Conservation (phyloP, 352 stramenopile genomes). For the Pythium biforme region DNA sequence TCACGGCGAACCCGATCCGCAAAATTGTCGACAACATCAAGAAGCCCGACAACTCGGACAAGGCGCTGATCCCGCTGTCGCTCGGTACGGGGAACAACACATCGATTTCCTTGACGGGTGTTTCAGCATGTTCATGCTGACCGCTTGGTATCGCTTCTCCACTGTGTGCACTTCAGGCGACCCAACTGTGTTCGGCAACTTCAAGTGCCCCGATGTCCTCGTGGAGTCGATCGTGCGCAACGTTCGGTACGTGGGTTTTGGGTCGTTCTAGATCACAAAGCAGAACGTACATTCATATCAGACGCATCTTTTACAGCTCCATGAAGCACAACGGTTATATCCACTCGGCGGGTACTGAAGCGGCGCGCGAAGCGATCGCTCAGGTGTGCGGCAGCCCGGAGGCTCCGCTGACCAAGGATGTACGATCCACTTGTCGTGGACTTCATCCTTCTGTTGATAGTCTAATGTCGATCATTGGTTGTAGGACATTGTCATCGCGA, state of each 20-base stretch:
- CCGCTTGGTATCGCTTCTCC: background rate
- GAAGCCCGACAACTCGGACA: constrained; percentile 81
- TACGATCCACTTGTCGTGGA: constrained; percentile 9
- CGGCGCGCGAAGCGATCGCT: constrained; percentile 89
- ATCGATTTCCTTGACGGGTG: background rate
- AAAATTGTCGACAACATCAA: constrained; percentile 96
- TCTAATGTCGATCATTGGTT: background rate
- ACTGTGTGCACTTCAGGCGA: constrained; percentile 55
- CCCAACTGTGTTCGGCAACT: constrained; percentile 92
- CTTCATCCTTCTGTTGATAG: background rate
- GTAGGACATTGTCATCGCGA: constrained; percentile 92
- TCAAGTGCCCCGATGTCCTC: constrained; percentile 88
- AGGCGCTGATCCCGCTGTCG: constrained; percentile 91
- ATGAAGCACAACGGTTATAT: constrained; percentile 92
- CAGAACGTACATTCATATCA: background rate
- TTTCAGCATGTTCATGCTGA: background rate
- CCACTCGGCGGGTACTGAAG: constrained; percentile 86
- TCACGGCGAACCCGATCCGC: constrained; percentile 90
- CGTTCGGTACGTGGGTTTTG: constrained; percentile 32
- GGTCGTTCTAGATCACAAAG: background rate
- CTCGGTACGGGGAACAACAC: constrained; percentile 50
- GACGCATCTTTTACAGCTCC: constrained; percentile 32
- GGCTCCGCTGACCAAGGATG: constrained; percentile 74
- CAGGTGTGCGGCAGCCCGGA: constrained; percentile 61
- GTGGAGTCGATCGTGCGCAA: constrained; percentile 74